Base-by-base conservation (phyloP, 768 basidiomycete species). In the Leucosporidium yakuticum region DNA sequence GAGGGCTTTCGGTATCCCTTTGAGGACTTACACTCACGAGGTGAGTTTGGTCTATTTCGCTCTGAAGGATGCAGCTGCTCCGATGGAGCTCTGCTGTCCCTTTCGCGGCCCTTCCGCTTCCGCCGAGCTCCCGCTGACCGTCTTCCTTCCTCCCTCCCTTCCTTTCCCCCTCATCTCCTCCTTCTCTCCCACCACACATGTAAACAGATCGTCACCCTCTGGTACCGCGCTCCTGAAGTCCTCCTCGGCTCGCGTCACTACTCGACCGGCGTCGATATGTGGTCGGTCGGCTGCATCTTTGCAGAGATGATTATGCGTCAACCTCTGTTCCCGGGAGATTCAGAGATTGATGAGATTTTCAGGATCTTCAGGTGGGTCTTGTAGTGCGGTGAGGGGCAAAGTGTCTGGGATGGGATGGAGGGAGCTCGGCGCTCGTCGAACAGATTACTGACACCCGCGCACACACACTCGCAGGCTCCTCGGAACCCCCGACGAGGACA, bases 321-420 rank as follows among this genome's bases (percentile, higher is more conserved):
- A 85, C 85, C 95, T 2, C 83, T 97, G 19, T 99, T 99, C 84
- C 95, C 96, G 29, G 96, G 96, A 34, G 96, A 99, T 80, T 98
- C 96, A 32, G 96, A 99, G 81, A 99, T 98, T 77, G 96, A 99
- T 80, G 96, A 99, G 82, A 98, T 98, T 71, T 98, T 98, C 85
- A 88, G 91, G 80, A 99, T 99, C 76, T 99, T 98, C 84, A 86
- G 91, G 96, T 94, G 69, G 62, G 83, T 79, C 17, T 23, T 51
- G 50, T 60, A 7, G 11, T 7, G 49, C 19, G 49, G 8, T 44
- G 39, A 12, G 6, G 25, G 25, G n/a, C 62, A n/a, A n/a, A n/a
- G n/a, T n/a, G n/a, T n/a, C n/a, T n/a, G n/a, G 11, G 58, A 55
- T 70, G 25, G 50, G 31, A 32, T 63, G n/a, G 44, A 61, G 39